Evolutionary conservation across 352 stramenopile species (phyloP).

Genomic region (Phytopythium boreale): DNA sequence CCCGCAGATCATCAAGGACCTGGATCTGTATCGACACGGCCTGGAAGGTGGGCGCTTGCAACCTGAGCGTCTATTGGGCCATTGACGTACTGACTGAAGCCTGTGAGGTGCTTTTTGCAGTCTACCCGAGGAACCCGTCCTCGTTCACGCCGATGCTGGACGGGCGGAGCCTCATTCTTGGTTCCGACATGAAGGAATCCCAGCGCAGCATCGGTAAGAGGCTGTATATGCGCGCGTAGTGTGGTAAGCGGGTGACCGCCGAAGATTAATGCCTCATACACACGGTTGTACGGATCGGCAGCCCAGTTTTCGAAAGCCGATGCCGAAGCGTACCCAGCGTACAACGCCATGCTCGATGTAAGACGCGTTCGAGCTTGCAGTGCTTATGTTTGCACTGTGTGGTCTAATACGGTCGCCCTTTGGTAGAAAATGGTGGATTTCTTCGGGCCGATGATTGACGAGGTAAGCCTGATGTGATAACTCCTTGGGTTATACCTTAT

Average conservation of each 20-base stretch:
- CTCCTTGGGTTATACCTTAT: neutral
- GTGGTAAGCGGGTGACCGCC: neutral
- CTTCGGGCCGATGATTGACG: slow-evolving; percentile 79
- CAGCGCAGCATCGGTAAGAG: slow-evolving; percentile 63
- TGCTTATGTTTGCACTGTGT: neutral
- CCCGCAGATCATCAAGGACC: slow-evolving; percentile 86
- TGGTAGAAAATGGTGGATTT: slow-evolving; percentile 72
- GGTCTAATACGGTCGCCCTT: neutral
- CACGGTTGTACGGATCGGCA: slow-evolving; percentile 10
- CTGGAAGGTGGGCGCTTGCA: slow-evolving; percentile 42
- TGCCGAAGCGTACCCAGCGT: slow-evolving; percentile 76
- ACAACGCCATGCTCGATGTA: slow-evolving; percentile 81
- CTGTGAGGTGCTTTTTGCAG: slow-evolving; percentile 11
- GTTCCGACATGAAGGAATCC: slow-evolving; percentile 70
- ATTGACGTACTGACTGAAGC: neutral
- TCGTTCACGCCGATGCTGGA: slow-evolving; percentile 87
- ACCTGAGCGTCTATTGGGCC: neutral
- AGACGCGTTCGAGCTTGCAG: neutral
- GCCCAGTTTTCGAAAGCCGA: slow-evolving; percentile 83
- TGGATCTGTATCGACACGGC: slow-evolving; percentile 77
- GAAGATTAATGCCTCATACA: neutral
- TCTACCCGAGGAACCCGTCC: slow-evolving; percentile 77
- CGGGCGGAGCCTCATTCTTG: slow-evolving; percentile 76
- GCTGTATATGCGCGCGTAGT: neutral
- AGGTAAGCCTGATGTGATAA: slow-evolving; percentile 39